These are phyloP conservation scores for Aspergillus neoniger DNA, from an alignment of 2,329 filamentous ascomycete genomes.

Conservation along the genomic window DNA sequence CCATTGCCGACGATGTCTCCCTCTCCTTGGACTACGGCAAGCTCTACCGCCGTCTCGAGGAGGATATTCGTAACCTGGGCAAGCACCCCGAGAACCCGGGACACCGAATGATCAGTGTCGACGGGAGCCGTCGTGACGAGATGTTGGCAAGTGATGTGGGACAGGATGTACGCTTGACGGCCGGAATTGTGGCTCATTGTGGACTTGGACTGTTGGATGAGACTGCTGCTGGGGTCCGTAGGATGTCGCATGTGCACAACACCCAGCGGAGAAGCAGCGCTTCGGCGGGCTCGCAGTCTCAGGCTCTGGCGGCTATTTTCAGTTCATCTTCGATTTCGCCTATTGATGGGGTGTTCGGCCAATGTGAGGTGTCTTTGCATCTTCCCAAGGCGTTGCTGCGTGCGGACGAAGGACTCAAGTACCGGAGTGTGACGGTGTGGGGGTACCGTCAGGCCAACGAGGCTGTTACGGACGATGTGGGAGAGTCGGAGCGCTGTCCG, in stretches of 20 bases:
- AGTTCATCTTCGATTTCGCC: slow-evolving; percentile 19
- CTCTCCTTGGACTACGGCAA: slow-evolving; percentile 52
- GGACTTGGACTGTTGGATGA: slow-evolving; percentile 39
- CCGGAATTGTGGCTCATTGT: slow-evolving; percentile 37
- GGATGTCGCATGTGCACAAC: slow-evolving; percentile 36
- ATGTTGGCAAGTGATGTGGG: slow-evolving; percentile 31
- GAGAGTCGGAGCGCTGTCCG: slow-evolving; percentile 29
- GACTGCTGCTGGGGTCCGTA: slow-evolving; percentile 37
- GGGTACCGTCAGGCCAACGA: slow-evolving; percentile 33
- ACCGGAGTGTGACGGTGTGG: slow-evolving; percentile 38
- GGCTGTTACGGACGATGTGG: slow-evolving; percentile 18
- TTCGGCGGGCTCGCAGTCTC: slow-evolving; percentile 18
- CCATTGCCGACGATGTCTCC: slow-evolving; percentile 47
- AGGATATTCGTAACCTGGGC: slow-evolving; percentile 34
- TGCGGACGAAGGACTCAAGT: slow-evolving; percentile 45
- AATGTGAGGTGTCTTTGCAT: slow-evolving; percentile 42
- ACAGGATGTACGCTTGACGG: slow-evolving; percentile 40
- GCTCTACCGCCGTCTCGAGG: slow-evolving; percentile 45
- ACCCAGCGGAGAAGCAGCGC: slow-evolving; percentile 29
- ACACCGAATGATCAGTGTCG: slow-evolving; percentile 30
- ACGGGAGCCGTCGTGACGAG: slow-evolving; percentile 32
- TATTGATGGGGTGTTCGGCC: slow-evolving; percentile 34
- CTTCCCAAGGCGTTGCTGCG: slow-evolving; percentile 50
- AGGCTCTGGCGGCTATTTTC: slow-evolving; percentile 11
- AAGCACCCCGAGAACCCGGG: slow-evolving; percentile 24